Base-by-base conservation (phyloP, 768 basidiomycete genomes). In the Lactifluus subvellereus region DNA sequence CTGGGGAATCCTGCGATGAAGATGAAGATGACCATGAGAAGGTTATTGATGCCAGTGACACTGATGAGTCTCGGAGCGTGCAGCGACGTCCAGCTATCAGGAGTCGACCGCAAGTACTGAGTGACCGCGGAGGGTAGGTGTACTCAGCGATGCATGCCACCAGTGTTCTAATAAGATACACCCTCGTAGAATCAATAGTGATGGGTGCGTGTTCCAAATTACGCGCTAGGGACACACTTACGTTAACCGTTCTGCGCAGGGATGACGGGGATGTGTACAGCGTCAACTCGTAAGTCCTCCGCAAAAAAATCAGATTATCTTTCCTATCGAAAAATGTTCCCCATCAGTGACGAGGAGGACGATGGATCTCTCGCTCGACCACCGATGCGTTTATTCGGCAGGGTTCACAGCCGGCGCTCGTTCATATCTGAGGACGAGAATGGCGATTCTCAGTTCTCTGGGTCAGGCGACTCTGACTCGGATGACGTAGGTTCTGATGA, bases 321-420 rank as follows among this genome's bases (percentile, higher is more conserved):
- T 18, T 2, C 2, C 20, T 64, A 43, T 38, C 20, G 30, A 6
- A 27, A 40, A 38, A 33, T 4, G 20, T 35, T 37, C 3, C 14
- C 11, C 33, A 14, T 18, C 9, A 54, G 58, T 16, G 58, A 50
- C 8, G 52, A 49, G 4, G 45, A 16, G 5, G 42, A 43, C 18
- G 18, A 59, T 18, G 62, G 30, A 16, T 63, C 51, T 13, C 58
- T 54, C 22, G 38, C 47, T 33, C 57, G 52, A 22, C 57, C 45
- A 43, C 53, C 62, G 18, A 60, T 59, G 47, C 58, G 35, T 49
- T 58, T 55, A 60, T 64, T 50, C 14, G 62, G 62, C 14, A 51
- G 30, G 13, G 18, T 45, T 53, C 32, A 43, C 13, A 35, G 27
- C 16, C 35, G 16, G 13, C 32, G 9, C 20, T 37, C 40, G 40